Percentiles rank a stretch among this genome's conserved stretches.
These are phyloP conservation scores for Buxus sempervirens DNA, from an alignment of 164 flowering plant species.

Conservation along the genomic window DNA sequence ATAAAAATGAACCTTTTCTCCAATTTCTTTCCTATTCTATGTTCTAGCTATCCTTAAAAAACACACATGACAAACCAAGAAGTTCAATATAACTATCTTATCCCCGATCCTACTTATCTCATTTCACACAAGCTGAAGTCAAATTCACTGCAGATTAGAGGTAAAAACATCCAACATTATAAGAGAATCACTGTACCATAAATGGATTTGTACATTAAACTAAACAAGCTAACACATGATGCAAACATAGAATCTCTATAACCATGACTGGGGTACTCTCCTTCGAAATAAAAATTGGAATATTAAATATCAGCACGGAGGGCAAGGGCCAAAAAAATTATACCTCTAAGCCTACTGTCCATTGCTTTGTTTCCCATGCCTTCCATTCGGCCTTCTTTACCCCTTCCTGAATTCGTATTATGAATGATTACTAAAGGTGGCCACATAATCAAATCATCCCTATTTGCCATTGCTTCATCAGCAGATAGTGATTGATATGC, in stretches of 20 bases:
- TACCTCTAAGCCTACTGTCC: conserved; percentile 93
- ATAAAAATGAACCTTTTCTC: no score
- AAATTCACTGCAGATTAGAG: no score
- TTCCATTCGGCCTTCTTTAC: conserved; percentile 89
- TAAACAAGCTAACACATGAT: background rate
- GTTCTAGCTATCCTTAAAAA: no score
- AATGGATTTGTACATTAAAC: background rate
- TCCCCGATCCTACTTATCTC: no score
- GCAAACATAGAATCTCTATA: background rate
- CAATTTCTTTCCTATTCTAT: no score
- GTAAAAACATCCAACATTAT: background rate
- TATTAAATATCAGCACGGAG: background rate
- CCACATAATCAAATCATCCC: conserved; percentile 89
- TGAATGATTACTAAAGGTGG: conserved; percentile 89
- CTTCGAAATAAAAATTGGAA: background rate
- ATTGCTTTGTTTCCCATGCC: conserved; percentile 90
- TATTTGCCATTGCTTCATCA: conserved; percentile 67
- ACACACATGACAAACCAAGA: no score
- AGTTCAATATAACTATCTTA: no score
- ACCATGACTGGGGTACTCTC: background rate
- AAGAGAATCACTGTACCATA: background rate
- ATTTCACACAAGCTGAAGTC: no score
- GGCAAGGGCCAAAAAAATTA: conserved; percentile 16
- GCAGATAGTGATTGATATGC: conserved; percentile 66
- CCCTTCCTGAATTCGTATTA: conserved; percentile 78